Base-by-base conservation (phyloP, 352 stramenopile genomes). In the Phytophthora idaei region DNA sequence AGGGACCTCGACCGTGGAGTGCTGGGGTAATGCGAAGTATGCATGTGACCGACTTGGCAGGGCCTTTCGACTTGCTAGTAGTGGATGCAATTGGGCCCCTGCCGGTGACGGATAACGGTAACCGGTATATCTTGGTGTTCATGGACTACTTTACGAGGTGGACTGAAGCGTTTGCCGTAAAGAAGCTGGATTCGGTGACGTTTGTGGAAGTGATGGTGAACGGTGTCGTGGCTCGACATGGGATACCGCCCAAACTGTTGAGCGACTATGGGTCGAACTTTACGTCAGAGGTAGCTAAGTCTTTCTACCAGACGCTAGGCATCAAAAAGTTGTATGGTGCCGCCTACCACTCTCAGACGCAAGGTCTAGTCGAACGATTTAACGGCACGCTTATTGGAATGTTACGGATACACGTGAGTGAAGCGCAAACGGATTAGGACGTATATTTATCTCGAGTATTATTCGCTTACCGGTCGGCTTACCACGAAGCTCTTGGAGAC, bases 371-470 rank as follows among this genome's bases (percentile, higher is more conserved):
- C 7, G 12, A 39, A 39, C 27, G 44, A 2, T 61, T 61, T 15
- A 61, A 61, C n/a, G 42, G 55, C 9, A 54, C 55, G 3, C 17
- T 61, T 4, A n/a, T 61, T 2, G 7, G 27, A 3, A 61, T 61
- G 55, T 28, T 61, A 6, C 15, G 31, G 11, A 29, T 61, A 15
- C 45, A n/a, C 37, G 55, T 61, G 15, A 36, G 45, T 12, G 55
- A 61, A 8, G n/a, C 55, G 1, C 55, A 61, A 31, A 54, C 29
- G 5, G 42, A 61, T 34, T 61, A 15, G 55, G 44, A 61, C 36
- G 2, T 61, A 3, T 53, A 54, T 10, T 21, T 61, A 15, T 31
- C 55, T 0, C 55, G 55, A 4, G 41, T 61, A 9, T 21, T 61
- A 12, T 48, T 61, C 12, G 55, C 31, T 4, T 61, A 61, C 17